Conservation (phyloP, 331 rosid species). For the Stylosanthes scabra region DNA sequence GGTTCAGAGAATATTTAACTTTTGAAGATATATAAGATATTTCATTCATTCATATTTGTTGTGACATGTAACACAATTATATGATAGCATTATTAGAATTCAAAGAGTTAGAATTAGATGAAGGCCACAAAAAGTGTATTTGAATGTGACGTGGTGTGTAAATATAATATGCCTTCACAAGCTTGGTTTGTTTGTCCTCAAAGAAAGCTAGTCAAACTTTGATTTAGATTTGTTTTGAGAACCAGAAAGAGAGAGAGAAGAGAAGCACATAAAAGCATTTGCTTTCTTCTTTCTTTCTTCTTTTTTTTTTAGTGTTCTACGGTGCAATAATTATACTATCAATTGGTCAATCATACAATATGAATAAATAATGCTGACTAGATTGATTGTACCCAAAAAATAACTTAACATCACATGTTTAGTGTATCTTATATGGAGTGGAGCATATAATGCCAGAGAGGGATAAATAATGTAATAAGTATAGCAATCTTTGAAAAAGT, state of each 20-base stretch:
- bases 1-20: conserved; percentile 41
- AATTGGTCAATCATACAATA: conserved; percentile 33
- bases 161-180: conserved; percentile 33
- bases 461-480: too few species aligned
- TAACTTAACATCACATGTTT: conserved; percentile 1
- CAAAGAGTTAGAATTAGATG: conserved; percentile 5
- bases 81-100: too few species aligned
- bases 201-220: conserved; percentile 35
- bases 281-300: conserved; percentile 16
- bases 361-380: neutral
- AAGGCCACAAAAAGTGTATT: conserved; percentile 29
- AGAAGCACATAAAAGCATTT: conserved; percentile 7
- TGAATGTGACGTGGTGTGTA: conserved; percentile 13
- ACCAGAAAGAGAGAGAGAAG: conserved; percentile 22
- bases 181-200: conserved; percentile 28
- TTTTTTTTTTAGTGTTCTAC: neutral
- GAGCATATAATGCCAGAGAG: too few species aligned
- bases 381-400: neutral
- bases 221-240: conserved; percentile 16
- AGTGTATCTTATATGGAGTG: neutral
- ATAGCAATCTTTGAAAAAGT: too few species aligned
- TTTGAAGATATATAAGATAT: conserved; percentile 22
- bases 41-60: neutral
- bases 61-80: conserved; percentile 10
- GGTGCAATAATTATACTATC: conserved; percentile 28